Evolutionary conservation across 1,284 basidiomycete species (phyloP).

Genomic region (Microbotryum intermedium): DNA sequence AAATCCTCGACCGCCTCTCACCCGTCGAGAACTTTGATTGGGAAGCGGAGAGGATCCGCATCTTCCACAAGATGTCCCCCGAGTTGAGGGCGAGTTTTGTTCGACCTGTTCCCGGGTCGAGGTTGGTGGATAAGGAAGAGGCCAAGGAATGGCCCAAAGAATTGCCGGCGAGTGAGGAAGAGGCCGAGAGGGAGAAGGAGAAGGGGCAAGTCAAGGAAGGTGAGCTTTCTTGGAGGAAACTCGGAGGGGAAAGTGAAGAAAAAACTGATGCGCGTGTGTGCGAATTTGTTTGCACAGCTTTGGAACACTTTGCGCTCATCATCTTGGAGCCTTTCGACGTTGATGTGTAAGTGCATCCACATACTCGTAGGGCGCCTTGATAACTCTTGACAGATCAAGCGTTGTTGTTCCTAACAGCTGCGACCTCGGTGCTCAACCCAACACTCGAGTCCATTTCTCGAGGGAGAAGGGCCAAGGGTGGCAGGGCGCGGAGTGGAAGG

Average conservation of each 20-base stretch:
- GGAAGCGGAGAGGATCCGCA: conserved; percentile 37
- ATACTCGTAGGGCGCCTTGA: neutral
- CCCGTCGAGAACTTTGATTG: conserved; percentile 35
- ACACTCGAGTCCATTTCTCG: conserved; percentile 34
- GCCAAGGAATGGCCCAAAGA: conserved; percentile 34
- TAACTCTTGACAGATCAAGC: neutral
- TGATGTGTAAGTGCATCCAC: conserved; percentile 32
- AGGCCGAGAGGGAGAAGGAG: conserved; percentile 31
- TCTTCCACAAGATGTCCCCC: conserved; percentile 39
- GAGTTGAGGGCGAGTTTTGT: conserved; percentile 39
- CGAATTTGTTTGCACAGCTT: neutral
- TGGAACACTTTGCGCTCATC: conserved; percentile 34
- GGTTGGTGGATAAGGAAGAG: conserved; percentile 27
- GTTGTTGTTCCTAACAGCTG: conserved; percentile 2
- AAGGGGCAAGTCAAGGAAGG: conserved; percentile 24
- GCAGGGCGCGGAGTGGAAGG: conserved; percentile 30
- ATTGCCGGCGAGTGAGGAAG: conserved; percentile 29
- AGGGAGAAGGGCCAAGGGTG: conserved; percentile 16
- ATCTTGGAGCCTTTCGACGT: conserved; percentile 38
- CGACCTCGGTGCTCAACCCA: conserved; percentile 33
- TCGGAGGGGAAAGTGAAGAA: neutral
- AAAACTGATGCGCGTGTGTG: neutral
- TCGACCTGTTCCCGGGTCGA: conserved; percentile 37
- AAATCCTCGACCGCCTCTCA: conserved; percentile 21
- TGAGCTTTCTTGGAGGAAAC: conserved; percentile 10